Evolutionary conservation across 441 rosid genomes (phyloP).

Genomic region (Erodium moschatum): DNA sequence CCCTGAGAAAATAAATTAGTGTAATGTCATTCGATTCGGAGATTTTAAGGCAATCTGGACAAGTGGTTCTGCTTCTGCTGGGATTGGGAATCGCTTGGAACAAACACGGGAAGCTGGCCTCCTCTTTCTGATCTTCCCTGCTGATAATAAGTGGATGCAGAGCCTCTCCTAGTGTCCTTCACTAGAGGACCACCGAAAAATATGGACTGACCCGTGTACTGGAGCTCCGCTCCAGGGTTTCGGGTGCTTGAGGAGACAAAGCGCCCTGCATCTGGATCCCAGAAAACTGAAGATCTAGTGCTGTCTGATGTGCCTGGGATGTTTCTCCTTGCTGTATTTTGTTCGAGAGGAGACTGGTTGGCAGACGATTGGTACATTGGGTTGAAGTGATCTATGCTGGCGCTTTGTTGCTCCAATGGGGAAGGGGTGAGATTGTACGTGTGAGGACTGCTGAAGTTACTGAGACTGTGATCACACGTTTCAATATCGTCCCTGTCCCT

Average conservation of each 20-base stretch:
- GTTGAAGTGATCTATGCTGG: slow-evolving; percentile 61
- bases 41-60: slow-evolving; percentile 35
- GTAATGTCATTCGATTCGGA: slow-evolving; percentile 4
- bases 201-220: slow-evolving; percentile 48
- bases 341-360: slow-evolving; percentile 38
- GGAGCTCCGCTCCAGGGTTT: slow-evolving; percentile 41
- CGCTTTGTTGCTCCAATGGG: slow-evolving; percentile 33
- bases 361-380: slow-evolving; percentile 60
- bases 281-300: slow-evolving; percentile 49
- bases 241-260: slow-evolving; percentile 54
- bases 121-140: slow-evolving; percentile 67
- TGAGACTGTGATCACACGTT: slow-evolving; percentile 41
- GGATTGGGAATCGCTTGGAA: slow-evolving; percentile 49
- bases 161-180: slow-evolving; percentile 41
- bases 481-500: slow-evolving; percentile 28
- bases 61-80: slow-evolving; percentile 37
- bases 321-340: slow-evolving; percentile 25
- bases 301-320: slow-evolving; percentile 23
- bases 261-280: slow-evolving; percentile 89
- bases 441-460: slow-evolving; percentile 52
- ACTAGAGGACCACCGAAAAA: slow-evolving; percentile 56
- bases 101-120: slow-evolving; percentile 75
- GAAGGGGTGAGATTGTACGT: slow-evolving; percentile 36
- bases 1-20: slow-evolving; percentile 15
- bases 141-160: slow-evolving; percentile 37